Percentiles rank a stretch among this genome's conserved stretches.
Conservation (phyloP, 1,139 yeast species). For the Kazachstania sp. region DNA sequence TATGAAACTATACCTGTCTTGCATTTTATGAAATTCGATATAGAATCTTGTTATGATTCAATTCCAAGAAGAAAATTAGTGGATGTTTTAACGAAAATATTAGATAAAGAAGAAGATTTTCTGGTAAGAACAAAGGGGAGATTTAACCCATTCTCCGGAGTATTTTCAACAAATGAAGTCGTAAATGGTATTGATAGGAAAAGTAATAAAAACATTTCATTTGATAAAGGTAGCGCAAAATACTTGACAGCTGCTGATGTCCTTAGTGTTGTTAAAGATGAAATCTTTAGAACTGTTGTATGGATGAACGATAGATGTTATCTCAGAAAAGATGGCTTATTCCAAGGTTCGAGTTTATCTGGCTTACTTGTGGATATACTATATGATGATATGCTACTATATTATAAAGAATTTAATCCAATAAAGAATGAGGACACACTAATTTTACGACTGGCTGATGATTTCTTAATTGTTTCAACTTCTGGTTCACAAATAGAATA, state of each 20-base stretch:
- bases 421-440: conserved; percentile 29
- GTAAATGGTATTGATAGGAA: conserved; percentile 18
- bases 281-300: conserved; percentile 37
- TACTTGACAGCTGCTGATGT: conserved; percentile 30
- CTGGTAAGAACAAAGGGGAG: conserved; percentile 17
- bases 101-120: conserved; percentile 17
- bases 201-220: conserved; percentile 10
- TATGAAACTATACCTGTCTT: conserved; percentile 33
- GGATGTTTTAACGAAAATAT: conserved; percentile 17
- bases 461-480: conserved; percentile 62
- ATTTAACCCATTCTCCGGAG: conserved; percentile 15
- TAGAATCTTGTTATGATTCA: conserved; percentile 70
- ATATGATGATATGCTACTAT: conserved; percentile 54
- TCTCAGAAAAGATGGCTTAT: conserved; percentile 58
- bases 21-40: conserved; percentile 64
- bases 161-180: conserved; percentile 10
- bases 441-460: conserved; percentile 72
- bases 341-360: conserved; percentile 81
- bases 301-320: conserved; percentile 32
- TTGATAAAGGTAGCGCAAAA: conserved; percentile 19
- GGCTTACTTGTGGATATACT: conserved; percentile 67
- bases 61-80: conserved; percentile 47
- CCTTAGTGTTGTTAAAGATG: conserved; percentile 32
- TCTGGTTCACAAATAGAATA: conserved; percentile 21
- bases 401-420: conserved; percentile 33